phyloP scores from a whole-genome alignment of 1,284 basidiomycete species.

The Papiliotrema terrestris region DNA sequence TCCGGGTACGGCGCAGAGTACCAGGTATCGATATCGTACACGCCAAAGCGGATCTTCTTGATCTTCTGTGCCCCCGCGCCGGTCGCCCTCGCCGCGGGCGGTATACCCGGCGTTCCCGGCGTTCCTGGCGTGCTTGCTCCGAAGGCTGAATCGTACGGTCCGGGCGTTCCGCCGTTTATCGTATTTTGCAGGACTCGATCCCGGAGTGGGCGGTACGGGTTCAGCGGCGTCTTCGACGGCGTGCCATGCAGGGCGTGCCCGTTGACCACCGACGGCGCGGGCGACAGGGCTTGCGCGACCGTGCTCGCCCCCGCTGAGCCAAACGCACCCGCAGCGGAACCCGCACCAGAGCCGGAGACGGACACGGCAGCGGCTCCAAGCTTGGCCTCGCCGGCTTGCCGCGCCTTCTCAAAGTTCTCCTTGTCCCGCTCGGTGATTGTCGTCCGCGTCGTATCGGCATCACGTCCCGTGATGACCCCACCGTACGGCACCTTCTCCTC shows the following conservation, averaged over 20 bases:
- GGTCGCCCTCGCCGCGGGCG: conserved; percentile 5
- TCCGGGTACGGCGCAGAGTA: conserved; percentile 98
- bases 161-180: conserved; percentile 14
- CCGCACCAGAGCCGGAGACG: too few species aligned
- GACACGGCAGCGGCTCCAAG: conserved; percentile 33
- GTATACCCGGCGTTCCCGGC: background rate
- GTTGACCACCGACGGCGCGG: conserved; percentile 11
- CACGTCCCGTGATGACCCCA: conserved; percentile 65
- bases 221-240: background rate
- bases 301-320: too few species aligned
- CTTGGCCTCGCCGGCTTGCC: conserved; percentile 62
- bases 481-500: conserved; percentile 63
- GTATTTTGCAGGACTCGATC: conserved; percentile 39
- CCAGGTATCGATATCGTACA: conserved; percentile 95
- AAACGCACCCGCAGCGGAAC: too few species aligned
- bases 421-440: conserved; percentile 65
- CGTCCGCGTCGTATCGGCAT: conserved; percentile 76
- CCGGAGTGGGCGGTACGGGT: conserved; percentile 33
- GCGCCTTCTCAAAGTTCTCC: conserved; percentile 69
- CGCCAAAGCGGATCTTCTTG: conserved; percentile 86
- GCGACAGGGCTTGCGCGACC: background rate
- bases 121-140: conserved; percentile 3
- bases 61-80: conserved; percentile 52
- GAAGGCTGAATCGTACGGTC: background rate
- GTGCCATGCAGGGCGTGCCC: background rate